Percentiles rank a stretch among this genome's conserved stretches.
Evolutionary conservation across 129 eudicot genomes (phyloP).

Genomic region (Kitagawia praeruptora): DNA sequence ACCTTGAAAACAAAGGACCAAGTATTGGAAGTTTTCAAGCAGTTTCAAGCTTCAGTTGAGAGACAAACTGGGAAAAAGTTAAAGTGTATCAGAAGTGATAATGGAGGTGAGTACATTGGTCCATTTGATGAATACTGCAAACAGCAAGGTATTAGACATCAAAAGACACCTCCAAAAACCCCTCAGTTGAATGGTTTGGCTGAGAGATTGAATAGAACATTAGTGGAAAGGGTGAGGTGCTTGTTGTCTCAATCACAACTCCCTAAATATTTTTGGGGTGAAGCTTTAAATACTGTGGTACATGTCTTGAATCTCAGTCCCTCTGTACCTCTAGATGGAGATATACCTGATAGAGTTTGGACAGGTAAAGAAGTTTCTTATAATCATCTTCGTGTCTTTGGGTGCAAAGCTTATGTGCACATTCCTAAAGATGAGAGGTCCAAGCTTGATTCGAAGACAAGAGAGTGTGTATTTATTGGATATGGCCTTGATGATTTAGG

Average conservation of each 20-base stretch:
- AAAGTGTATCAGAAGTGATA: too few species aligned
- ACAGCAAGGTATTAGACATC: too few species aligned
- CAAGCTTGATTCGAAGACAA: neutral
- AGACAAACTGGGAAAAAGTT: neutral
- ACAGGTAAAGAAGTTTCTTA: neutral
- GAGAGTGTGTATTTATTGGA: neutral
- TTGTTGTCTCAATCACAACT: neutral
- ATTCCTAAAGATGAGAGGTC: too few species aligned
- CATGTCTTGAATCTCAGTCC: neutral
- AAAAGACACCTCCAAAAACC: too few species aligned
- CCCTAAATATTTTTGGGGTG: neutral
- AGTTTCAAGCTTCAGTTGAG: neutral
- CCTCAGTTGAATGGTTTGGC: too few species aligned
- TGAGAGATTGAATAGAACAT: too few species aligned
- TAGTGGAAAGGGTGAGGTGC: too few species aligned
- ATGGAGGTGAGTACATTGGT: too few species aligned
- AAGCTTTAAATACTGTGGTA: neutral
- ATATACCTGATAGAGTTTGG: constrained; percentile 8
- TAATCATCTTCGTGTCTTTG: constrained; percentile 1
- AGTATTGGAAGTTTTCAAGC: too few species aligned
- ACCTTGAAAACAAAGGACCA: too few species aligned
- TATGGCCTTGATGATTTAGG: neutral
- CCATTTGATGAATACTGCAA: too few species aligned
- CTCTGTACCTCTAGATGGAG: too few species aligned
- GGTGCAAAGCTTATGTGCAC: neutral